Evolutionary conservation across 495 filamentous ascomycete species (phyloP).

Genomic region (Tuber magnatum): DNA sequence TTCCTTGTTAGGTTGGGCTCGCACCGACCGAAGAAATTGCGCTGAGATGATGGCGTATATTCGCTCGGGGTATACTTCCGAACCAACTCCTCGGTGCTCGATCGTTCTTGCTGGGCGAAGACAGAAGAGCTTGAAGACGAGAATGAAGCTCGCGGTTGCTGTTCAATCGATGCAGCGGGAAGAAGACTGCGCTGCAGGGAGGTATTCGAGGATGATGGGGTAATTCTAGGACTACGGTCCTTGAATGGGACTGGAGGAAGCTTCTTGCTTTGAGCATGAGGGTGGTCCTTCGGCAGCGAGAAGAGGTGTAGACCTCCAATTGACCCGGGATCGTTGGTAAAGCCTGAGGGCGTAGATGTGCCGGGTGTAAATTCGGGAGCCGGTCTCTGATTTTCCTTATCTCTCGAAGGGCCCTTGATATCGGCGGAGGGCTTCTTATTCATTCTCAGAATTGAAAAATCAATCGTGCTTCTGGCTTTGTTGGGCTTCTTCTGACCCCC

Average conservation of each 20-base stretch:
- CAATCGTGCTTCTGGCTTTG: conserved; percentile 37
- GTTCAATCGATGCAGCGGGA: conserved; percentile 20
- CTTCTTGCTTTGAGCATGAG: conserved; percentile 26
- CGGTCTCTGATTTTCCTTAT: conserved; percentile 39
- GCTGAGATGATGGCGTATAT: conserved; percentile 37
- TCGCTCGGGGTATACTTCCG: conserved; percentile 38
- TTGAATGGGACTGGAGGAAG: conserved; percentile 15
- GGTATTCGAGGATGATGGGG: conserved; percentile 22
- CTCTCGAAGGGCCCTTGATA: conserved; percentile 26
- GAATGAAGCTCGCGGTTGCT: conserved; percentile 19
- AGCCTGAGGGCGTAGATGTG: conserved; percentile 16
- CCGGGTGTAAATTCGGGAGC: conserved; percentile 14
- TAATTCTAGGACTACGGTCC: conserved; percentile 24
- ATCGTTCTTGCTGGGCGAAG: conserved; percentile 15
- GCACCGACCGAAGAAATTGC: conserved; percentile 35
- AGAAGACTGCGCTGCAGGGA: conserved; percentile 27
- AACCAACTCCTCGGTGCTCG: conserved; percentile 29
- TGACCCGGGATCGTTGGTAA: conserved; percentile 13
- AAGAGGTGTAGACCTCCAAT: conserved; percentile 28
- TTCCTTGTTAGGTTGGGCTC: conserved; percentile 34
- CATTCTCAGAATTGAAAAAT: conserved; percentile 31
- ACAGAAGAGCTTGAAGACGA: conserved; percentile 14
- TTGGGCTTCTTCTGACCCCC: conserved; percentile 36
- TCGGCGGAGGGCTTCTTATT: conserved; percentile 38
- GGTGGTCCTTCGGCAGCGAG: conserved; percentile 30